These are phyloP conservation scores for Hysterangium stoloniferum DNA, from an alignment of 768 basidiomycete genomes.

Conservation along the genomic window DNA sequence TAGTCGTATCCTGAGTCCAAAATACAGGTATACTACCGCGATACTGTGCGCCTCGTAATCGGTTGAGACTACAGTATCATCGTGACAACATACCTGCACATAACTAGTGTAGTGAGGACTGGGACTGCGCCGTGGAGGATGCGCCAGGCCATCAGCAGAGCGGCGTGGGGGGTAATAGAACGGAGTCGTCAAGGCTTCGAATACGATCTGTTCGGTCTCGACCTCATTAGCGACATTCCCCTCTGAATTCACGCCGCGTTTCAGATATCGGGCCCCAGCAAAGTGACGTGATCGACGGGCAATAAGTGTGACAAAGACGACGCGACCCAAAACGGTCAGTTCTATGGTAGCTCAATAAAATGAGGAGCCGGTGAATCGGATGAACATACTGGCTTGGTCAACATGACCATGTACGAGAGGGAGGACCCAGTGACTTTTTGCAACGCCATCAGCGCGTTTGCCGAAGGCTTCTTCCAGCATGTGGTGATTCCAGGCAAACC, in stretches of 20 bases:
- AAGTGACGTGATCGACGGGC: slow-evolving; percentile 91
- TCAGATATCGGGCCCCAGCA: slow-evolving; percentile 91
- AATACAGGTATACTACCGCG: slow-evolving; percentile 93
- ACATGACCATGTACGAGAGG: slow-evolving; percentile 94
- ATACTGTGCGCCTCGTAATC: slow-evolving; percentile 41
- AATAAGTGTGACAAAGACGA: slow-evolving; percentile 91
- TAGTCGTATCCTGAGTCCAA: slow-evolving; percentile 92
- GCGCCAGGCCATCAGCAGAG: slow-evolving; percentile 23
- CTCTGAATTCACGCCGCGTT: slow-evolving; percentile 93
- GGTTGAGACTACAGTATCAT: background rate
- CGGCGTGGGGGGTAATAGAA: slow-evolving; percentile 65
- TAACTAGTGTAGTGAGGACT: slow-evolving; percentile 91
- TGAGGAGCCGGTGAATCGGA: background rate
- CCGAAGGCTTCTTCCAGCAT: slow-evolving; percentile 68
- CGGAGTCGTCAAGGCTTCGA: slow-evolving; percentile 80
- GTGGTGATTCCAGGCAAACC: slow-evolving; percentile 94
- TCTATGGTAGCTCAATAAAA: slow-evolving; percentile 41
- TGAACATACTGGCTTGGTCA: slow-evolving; percentile 87
- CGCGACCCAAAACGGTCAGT: slow-evolving; percentile 79
- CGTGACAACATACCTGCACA: slow-evolving; percentile 56
- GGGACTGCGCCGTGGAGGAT: slow-evolving; percentile 34
- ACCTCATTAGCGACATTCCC: slow-evolving; percentile 99
- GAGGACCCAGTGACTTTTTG: slow-evolving; percentile 74
- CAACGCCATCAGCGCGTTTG: slow-evolving; percentile 28
- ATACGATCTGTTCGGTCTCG: slow-evolving; percentile 96